Percentiles rank a stretch among this genome's conserved stretches.
phyloP scores from a whole-genome alignment of 2,329 filamentous ascomycete genomes.

The Pseudogymnoascus pannorum region DNA sequence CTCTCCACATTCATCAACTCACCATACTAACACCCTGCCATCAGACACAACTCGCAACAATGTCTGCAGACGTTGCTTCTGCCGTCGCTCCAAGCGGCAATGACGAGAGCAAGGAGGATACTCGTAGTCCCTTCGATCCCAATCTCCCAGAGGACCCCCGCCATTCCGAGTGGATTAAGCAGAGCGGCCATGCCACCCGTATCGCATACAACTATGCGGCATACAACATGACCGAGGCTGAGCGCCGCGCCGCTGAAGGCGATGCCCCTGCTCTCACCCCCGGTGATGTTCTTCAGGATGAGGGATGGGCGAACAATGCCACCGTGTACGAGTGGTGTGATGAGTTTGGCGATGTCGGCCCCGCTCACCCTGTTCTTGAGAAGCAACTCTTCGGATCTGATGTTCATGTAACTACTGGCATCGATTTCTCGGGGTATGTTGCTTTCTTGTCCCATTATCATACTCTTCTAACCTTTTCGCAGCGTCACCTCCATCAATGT shows the following conservation, averaged over 20 bases:
- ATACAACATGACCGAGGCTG: slow-evolving; percentile 22
- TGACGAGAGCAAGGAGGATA: background rate
- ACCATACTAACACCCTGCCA: background rate
- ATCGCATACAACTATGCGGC: slow-evolving; percentile 25
- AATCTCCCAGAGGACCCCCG: slow-evolving; percentile 1
- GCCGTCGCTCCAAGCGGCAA: background rate
- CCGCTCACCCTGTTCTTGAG: slow-evolving; percentile 63
- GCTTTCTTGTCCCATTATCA: background rate
- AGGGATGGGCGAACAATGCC: slow-evolving; percentile 24
- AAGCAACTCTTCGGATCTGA: slow-evolving; percentile 62
- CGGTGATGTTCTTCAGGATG: background rate
- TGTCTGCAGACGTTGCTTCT: background rate
- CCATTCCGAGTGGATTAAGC: background rate
- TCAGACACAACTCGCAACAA: background rate
- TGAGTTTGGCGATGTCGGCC: slow-evolving; percentile 79
- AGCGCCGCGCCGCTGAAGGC: slow-evolving; percentile 10
- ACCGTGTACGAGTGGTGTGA: slow-evolving; percentile 73
- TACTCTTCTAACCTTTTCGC: slow-evolving; percentile 20
- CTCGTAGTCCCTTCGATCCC: slow-evolving; percentile 4
- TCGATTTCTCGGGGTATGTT: slow-evolving; percentile 56
- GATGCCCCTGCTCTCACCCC: slow-evolving; percentile 14
- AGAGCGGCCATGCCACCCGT: background rate
- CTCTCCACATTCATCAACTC: background rate
- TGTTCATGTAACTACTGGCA: slow-evolving; percentile 43
- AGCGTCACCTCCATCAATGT: slow-evolving; percentile 51